Conservation (phyloP, 2,329 filamentous ascomycete genomes). For the Davidsoniella eucalypti region DNA sequence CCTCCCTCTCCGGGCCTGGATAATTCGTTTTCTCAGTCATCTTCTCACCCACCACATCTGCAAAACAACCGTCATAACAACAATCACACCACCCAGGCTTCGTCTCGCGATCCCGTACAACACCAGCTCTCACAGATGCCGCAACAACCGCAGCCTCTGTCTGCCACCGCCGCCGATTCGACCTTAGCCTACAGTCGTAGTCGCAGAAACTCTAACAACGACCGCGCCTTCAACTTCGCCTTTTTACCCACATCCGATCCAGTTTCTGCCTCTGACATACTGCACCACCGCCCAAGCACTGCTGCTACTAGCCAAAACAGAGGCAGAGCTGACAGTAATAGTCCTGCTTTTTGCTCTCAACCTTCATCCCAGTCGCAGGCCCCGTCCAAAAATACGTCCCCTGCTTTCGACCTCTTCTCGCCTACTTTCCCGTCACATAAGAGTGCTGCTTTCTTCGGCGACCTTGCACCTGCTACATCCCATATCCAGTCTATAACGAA, state of each 20-base stretch:
- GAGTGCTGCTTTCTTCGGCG: slow-evolving; percentile 6
- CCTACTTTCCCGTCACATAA: slow-evolving; percentile 8
- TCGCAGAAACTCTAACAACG: not conserved
- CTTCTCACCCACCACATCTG: not conserved
- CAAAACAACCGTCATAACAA: not conserved
- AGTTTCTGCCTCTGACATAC: not conserved
- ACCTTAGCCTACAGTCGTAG: not conserved
- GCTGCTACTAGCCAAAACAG: not conserved
- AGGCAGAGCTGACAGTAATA: not conserved
- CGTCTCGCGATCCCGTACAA: not conserved
- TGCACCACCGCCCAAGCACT: not conserved
- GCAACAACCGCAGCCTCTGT: not conserved
- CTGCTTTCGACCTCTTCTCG: slow-evolving; percentile 6
- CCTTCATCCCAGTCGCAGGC: not conserved
- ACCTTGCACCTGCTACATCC: not conserved
- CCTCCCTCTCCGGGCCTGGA: too few species aligned
- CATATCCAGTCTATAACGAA: not conserved
- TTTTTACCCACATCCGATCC: not conserved
- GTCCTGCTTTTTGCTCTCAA: not conserved
- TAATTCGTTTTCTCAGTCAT: too few species aligned
- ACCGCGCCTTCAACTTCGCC: not conserved
- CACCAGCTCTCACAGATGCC: not conserved
- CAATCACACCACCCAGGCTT: not conserved
- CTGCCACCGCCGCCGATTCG: too few species aligned
- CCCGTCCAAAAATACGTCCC: not conserved